Percentiles rank a stretch among this genome's conserved stretches.
phyloP scores from a whole-genome alignment of 805 yeast species.

The Lachancea thermotolerans region DNA sequence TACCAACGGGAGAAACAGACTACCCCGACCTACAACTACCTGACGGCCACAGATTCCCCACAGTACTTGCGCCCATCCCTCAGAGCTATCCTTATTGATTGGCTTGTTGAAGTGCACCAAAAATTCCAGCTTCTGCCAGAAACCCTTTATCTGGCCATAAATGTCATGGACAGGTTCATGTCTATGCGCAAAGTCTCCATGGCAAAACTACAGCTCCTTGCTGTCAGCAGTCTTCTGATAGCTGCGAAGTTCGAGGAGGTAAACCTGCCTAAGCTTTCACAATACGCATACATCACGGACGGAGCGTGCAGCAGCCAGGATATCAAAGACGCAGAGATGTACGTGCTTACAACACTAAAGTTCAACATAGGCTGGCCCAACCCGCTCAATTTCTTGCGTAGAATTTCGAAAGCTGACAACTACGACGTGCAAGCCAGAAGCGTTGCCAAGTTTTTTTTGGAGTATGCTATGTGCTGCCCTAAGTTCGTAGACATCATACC shows the following conservation, averaged over 20 bases:
- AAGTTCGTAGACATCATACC: conserved; percentile 68
- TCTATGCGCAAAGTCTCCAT: conserved; percentile 66
- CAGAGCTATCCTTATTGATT: conserved; percentile 85
- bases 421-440: conserved; percentile 81
- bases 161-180: conserved; percentile 82
- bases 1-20: conserved; percentile 61
- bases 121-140: conserved; percentile 80
- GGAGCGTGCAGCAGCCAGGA: conserved; percentile 77
- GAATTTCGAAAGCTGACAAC: conserved; percentile 86
- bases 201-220: conserved; percentile 75
- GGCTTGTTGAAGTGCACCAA: conserved; percentile 86
- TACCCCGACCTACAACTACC: conserved; percentile 63
- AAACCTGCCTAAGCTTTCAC: conserved; percentile 74
- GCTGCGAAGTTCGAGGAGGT: conserved; percentile 95
- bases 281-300: conserved; percentile 83
- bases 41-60: conserved; percentile 43
- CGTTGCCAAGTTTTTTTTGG: conserved; percentile 76
- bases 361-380: conserved; percentile 80
- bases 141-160: conserved; percentile 74
- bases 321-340: conserved; percentile 76
- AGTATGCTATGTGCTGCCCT: conserved; percentile 69
- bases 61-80: conserved; percentile 68
- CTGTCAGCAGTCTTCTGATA: conserved; percentile 77
- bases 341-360: conserved; percentile 60
- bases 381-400: conserved; percentile 82